Conservation (phyloP, 257 asterid genomes). For the Fraxinus pennsylvanica region DNA sequence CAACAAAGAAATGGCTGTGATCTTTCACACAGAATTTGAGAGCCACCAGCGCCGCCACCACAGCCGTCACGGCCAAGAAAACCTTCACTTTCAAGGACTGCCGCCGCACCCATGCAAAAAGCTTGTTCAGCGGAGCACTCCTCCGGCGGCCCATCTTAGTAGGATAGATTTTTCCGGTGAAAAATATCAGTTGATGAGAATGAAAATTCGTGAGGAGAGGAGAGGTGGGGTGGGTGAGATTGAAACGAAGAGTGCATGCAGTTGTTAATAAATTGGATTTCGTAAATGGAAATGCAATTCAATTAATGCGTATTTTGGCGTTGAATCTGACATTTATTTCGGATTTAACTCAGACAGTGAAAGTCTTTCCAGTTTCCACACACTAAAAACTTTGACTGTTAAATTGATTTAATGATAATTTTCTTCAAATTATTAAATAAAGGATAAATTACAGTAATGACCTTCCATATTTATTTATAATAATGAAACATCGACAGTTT, state of each 20-base stretch:
- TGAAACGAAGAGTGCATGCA: slow-evolving; percentile 20
- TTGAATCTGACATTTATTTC: background rate
- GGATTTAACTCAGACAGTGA: too few relatives aligned
- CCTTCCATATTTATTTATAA: too few relatives aligned
- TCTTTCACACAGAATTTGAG: slow-evolving; percentile 55
- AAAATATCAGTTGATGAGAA: background rate
- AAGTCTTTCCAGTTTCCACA: too few relatives aligned
- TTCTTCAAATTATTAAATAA: too few relatives aligned
- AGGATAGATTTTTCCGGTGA: background rate
- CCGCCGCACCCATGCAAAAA: slow-evolving; percentile 69
- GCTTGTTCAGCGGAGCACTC: slow-evolving; percentile 55
- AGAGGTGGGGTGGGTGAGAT: background rate
- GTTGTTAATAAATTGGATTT: background rate
- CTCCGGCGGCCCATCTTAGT: slow-evolving; percentile 67
- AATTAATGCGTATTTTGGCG: background rate
- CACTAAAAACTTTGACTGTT: too few relatives aligned
- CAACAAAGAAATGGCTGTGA: slow-evolving; percentile 59
- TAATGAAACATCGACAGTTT: too few relatives aligned
- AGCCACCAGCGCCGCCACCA: slow-evolving; percentile 52
- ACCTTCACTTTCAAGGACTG: slow-evolving; percentile 73
- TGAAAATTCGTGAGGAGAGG: background rate
- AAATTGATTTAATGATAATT: too few relatives aligned
- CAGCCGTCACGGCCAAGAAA: slow-evolving; percentile 42
- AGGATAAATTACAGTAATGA: too few relatives aligned
- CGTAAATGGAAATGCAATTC: background rate